Percentiles rank a stretch among this genome's conserved stretches.
Conservation (phyloP, 1,284 basidiomycete genomes). For the Ganoderma lingzhi region DNA sequence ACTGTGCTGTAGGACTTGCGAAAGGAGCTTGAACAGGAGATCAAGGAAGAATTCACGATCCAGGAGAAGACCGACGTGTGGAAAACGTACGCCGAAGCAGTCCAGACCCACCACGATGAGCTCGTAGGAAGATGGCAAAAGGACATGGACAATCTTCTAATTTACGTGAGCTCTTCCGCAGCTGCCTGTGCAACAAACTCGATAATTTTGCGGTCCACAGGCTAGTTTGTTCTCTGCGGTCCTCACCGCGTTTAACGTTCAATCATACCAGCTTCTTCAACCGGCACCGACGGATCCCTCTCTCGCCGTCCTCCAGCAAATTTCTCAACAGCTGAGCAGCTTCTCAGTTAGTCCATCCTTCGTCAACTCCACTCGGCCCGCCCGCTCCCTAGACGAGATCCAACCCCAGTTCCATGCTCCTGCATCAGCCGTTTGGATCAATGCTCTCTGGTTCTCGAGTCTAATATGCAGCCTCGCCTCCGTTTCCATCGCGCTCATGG, state of each 20-base stretch:
- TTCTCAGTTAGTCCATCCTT: conserved; percentile 6
- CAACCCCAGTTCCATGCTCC: conserved; percentile 9
- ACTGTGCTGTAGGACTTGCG: background rate
- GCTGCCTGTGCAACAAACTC: background rate
- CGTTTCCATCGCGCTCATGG: conserved; percentile 15
- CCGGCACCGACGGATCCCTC: background rate
- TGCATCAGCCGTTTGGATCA: conserved; percentile 9
- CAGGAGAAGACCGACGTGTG: background rate
- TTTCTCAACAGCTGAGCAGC: conserved; percentile 15
- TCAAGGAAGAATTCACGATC: background rate
- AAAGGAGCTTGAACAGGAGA: background rate
- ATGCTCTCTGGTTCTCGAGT: conserved; percentile 16
- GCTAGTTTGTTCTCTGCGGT: conserved; percentile 18
- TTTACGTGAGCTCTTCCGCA: conserved; percentile 7
- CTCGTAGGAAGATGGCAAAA: conserved; percentile 11
- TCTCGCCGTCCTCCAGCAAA: conserved; percentile 13
- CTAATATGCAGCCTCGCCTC: conserved; percentile 16
- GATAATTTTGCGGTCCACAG: background rate
- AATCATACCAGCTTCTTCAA: conserved; percentile 17
- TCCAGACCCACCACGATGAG: conserved; percentile 14
- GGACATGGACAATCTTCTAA: conserved; percentile 17
- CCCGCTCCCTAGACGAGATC: background rate
- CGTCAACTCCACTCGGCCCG: conserved; percentile 7
- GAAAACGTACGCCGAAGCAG: conserved; percentile 3
- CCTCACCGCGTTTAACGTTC: conserved; percentile 19